phyloP scores from a whole-genome alignment of 768 basidiomycete genomes.

The Psilocybe subaeruginosa region DNA sequence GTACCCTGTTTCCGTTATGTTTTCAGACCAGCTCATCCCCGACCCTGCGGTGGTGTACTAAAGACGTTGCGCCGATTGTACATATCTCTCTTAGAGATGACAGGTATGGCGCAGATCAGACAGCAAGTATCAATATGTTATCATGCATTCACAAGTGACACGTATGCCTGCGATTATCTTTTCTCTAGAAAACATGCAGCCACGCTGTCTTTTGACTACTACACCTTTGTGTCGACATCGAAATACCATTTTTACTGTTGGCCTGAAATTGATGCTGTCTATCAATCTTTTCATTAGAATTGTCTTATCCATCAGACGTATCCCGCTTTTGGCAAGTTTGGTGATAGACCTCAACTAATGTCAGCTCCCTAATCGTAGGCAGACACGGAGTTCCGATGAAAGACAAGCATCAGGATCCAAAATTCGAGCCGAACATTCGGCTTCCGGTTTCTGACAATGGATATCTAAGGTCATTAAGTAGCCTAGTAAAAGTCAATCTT shows the following conservation, averaged over 20 bases:
- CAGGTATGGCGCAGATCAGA: conserved; percentile 7
- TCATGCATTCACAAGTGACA: neutral
- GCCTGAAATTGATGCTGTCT: conserved; percentile 5
- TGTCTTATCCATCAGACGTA: neutral
- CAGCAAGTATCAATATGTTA: conserved; percentile 10
- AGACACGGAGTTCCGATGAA: conserved; percentile 2
- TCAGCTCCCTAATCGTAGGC: neutral
- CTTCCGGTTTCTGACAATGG: neutral
- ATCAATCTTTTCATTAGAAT: neutral
- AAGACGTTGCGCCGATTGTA: conserved; percentile 1
- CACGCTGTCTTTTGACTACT: neutral
- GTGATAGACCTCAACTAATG: neutral
- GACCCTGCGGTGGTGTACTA: neutral
- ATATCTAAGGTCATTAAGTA: neutral
- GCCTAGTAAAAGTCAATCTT: conserved; percentile 6
- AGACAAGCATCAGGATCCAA: neutral
- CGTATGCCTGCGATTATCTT: conserved; percentile 1
- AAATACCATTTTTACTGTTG: conserved; percentile 1
- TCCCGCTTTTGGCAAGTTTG: neutral
- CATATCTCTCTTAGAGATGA: conserved; percentile 18
- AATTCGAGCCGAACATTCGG: neutral
- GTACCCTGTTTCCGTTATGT: conserved; percentile 19
- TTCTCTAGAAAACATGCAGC: neutral
- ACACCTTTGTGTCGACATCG: neutral
- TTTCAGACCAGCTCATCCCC: conserved; percentile 9